Evolutionary conservation across 306 rosid genomes (phyloP).

Genomic region (Ormosia semicastrata): DNA sequence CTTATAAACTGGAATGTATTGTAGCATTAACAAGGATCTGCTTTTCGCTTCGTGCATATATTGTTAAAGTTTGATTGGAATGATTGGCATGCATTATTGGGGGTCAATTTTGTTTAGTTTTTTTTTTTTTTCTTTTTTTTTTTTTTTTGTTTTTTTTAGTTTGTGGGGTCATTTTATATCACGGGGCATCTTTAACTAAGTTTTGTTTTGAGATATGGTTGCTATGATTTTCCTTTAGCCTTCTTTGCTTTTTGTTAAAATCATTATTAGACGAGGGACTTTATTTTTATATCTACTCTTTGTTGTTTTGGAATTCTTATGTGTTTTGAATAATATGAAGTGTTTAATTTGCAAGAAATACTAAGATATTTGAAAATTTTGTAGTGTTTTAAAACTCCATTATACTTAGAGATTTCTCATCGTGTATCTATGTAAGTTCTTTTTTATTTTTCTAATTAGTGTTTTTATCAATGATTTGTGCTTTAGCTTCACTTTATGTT

Average conservation of each 20-base stretch:
- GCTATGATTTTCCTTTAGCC: not conserved
- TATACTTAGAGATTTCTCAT: not conserved
- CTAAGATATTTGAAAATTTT: not conserved
- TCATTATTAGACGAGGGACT: not conserved
- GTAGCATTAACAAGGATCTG: too few relatives aligned
- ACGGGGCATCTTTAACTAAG: too few relatives aligned
- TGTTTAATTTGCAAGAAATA: not conserved
- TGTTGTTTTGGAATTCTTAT: not conserved
- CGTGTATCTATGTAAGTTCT: not conserved
- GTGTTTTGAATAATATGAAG: slow-evolving; percentile 3
- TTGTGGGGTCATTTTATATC: too few relatives aligned
- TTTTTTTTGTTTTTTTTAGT: too few relatives aligned
- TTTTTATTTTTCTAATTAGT: not conserved
- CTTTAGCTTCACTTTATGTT: not conserved
- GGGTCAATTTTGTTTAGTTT: too few relatives aligned
- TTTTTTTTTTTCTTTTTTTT: too few relatives aligned
- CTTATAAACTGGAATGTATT: too few relatives aligned
- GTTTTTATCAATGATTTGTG: not conserved
- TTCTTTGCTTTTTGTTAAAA: slow-evolving; percentile 20
- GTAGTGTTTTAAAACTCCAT: not conserved
- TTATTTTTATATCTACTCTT: not conserved
- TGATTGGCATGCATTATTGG: too few relatives aligned
- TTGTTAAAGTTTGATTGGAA: too few relatives aligned
- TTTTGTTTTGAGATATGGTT: too few relatives aligned
- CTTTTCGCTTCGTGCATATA: too few relatives aligned